Base-by-base conservation (phyloP, 169 alveolate species). In the Plasmodium sp. region DNA sequence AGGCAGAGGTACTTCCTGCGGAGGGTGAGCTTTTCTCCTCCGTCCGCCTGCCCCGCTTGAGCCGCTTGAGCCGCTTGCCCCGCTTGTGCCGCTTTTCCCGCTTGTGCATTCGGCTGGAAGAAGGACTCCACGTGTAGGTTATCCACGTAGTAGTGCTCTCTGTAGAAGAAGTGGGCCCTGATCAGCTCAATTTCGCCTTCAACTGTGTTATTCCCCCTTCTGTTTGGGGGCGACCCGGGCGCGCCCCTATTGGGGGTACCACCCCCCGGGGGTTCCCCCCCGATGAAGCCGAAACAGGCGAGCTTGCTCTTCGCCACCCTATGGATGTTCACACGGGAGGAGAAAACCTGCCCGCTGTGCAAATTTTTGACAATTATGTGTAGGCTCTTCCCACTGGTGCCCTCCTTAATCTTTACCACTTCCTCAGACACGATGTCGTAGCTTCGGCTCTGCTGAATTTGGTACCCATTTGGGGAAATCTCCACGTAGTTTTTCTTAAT, bases 351-450 rank as follows among this genome's bases (percentile, higher is more conserved):
- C 10, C 81, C 31, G 22, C 56, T 86, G 43, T 79, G 33, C 45
- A 45, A 12, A 77, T 43, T 86, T 77, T 48, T 86, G 14, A 86
- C 34, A 51, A 56, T n/a, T 51, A 86, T 58, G 7, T 56, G 33
- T 51, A 71, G 14, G 45, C 41, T 77, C 10, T 14, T 22, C 16
- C 43, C 67, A 14, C 58, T 39, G 27, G 62, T 33, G 31, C 41
- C 39, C 33, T 54, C 80, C 34, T 77, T 86, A 48, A 86, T 34
- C 33, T 43, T 48, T 16, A 86, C 71, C 41, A 75, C 27, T 54
- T 86, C 86, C 5, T 86, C 74, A 22, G 84, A 36, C 36, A 77
- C 43, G 41, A 86, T 86, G n/a, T 86, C 93, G 67, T 86, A 86
- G 7, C 67, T 58, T 75, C 56, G 31, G 72, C 81, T 86, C 71